Base-by-base conservation (phyloP, 2,329 filamentous ascomycete genomes). In the Erysiphe neolycopersici region DNA sequence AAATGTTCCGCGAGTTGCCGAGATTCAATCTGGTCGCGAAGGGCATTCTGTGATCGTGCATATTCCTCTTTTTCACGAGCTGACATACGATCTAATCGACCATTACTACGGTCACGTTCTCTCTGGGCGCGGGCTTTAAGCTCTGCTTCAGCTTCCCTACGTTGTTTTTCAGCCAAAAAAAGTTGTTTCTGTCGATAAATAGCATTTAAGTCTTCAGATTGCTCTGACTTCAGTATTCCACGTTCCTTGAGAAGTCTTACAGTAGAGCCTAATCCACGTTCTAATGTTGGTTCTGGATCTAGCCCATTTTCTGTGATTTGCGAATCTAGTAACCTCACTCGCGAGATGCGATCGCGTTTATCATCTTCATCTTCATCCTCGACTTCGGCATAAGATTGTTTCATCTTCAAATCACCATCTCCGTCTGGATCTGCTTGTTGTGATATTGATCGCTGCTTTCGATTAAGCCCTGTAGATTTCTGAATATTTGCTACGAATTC, bases 401-500 rank as follows among this genome's bases (percentile, higher is more conserved):
- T 49, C 56, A 58, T 56, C 41, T 54, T 47, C 18, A 57, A 63
- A 37, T 68, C 65, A 11, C 66, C 66, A 5, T 57, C 53, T 18
- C 53, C 49, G 46, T 58, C 57, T 6, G 60, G 61, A 4, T 62
- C 58, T 10, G 59, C 55, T 14, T 56, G 56, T 29, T 57, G 57
- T 8, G 58, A 58, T 18, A 51, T 55, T 46, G 58, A 54, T 44
- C 51, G 56, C 48, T 48, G 41, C 46, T 55, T 60, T 59, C 67
- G 41, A 59, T 79, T 62, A 55, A 68, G 62, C 11, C 67, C 59
- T 2, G 62, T 68, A 13, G 76, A 72, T 46, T 77, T 79, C 55
- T 77, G 79, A 44, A 98, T 61, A 44, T 83, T 83, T 22, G 84
- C 79, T 29, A 98, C 79, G 53, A 98, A 98, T 53, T 93, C 85